Base-by-base conservation (phyloP, 108 stramenopile species). In the Cyclotella atomus region DNA sequence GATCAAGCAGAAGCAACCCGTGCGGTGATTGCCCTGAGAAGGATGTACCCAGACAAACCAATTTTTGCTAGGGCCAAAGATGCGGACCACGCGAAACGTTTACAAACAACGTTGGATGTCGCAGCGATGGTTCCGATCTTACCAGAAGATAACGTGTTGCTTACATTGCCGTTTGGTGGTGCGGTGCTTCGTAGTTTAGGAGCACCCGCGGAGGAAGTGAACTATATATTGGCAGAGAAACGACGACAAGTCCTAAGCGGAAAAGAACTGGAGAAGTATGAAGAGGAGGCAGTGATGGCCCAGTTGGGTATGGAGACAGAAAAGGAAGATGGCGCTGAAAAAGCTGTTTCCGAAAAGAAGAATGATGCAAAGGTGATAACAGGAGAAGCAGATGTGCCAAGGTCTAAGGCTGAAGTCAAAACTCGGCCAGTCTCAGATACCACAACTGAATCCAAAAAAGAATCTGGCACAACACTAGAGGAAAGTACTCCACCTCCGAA, bases 141-240 rank as follows among this genome's bases (percentile, higher is more conserved):
- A 2, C 97, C 97, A 43, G 97, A 98, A 59, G 97, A 98, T 69
- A 94, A 90, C 64, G 61, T 95, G 34, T 75, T 98, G 71, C 75
- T 98, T 60, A 93, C 96, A 20, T 89, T 98, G 36, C 97, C 97
- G 25, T 97, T 98, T 81, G 97, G 91, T 30, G 97, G 93, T 50
- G 96, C 95, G 10, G 96, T 98, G 29, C 82, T 98, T 67, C 83
- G 85, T 49, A 83, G 87, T 67, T 67, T 95, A 19, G 94, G 91
- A 28, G 87, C 84, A 25, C 69, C 87, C 0, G 77, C 86, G 24
- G 94, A 95, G 75, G 94, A 95, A 72, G 91, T 92, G 25, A 90
- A 91, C 57, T 90, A 90, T 10, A 91, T 95, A 56, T 60, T 95
- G 57, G 94, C 92, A 62, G 75, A 72, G 23, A 92, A 89, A 67